Evolutionary conservation across 306 rosid species (phyloP), one percentile per base, ranked within the genome.

Genomic region (Amphicarpaea edgeworthii): DNA sequence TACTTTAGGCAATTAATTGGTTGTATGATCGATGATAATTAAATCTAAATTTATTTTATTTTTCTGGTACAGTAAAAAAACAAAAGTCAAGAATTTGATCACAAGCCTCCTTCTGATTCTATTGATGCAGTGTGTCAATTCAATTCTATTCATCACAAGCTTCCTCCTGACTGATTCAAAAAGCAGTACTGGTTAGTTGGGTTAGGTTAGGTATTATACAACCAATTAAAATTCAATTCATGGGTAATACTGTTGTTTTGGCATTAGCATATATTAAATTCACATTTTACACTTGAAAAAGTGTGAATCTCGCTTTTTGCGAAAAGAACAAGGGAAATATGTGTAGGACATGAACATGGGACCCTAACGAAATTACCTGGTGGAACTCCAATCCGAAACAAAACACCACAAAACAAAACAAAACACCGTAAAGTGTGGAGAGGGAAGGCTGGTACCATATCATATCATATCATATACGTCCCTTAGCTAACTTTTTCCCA

Each of bases 291-390:
- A 20, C 14, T 34, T 62, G 8, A 62, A 62, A 63, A 40, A 40
- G 70, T 40, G 47, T 38, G 49, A 64, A 10, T 17, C 30, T 37
- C 69, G 7, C 17, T 37, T 38, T 63, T 37, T 3, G 49, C 30
- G 30, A 63, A 4, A 38, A 38, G 3, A 17, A 63, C 69, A 38
- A 34, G 0, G 6, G 37, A 17, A 65, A 66, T 28, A 66, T 19
- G 8, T 40, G 51, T 46, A 55, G 79, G 62, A 66, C 69, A 50
- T n/a, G 7, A n/a, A n/a, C n/a, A 57, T 77, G 81, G 85, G 82
- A 14, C 87, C 83, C 59, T 24, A 3, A 53, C 37, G 84, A 77
- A 81, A 76, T 73, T 87, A 75, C 80, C 37, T 68, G 42, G 12
- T 57, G 77, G 66, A 65, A 71, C 12, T 77, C 84, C 73, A n/a